A percentile compares a stretch with the other conserved stretches of the same genome.
These are phyloP conservation scores for Aspergillus ellipticus DNA, from an alignment of 495 filamentous ascomycete species.

Conservation along the genomic window DNA sequence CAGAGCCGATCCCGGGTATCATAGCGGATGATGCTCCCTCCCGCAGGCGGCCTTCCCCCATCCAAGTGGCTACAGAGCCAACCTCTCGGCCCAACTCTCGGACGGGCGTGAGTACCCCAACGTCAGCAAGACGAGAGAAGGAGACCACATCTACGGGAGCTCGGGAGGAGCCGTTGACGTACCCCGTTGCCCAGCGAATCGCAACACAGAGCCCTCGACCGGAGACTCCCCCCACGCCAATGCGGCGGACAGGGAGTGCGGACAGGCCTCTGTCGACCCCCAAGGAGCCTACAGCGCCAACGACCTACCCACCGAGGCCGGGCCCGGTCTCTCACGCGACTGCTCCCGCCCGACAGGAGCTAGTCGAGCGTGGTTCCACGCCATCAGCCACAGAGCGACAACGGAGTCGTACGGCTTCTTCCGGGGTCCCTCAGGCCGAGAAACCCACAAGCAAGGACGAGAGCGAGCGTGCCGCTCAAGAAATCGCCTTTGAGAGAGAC, in stretches of 20 bases:
- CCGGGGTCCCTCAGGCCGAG: constrained; percentile 42
- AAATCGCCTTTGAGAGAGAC: constrained; percentile 84
- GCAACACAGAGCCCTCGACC: constrained; percentile 27
- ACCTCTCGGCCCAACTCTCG: constrained; percentile 27
- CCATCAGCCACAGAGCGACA: constrained; percentile 46
- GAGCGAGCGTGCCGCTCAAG: constrained; percentile 74
- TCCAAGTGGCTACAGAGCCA: constrained; percentile 8
- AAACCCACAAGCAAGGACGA: constrained; percentile 53
- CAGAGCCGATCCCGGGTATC: constrained; percentile 76
- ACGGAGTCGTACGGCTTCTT: constrained; percentile 44
- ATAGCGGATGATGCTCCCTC: constrained; percentile 67
- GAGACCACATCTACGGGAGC: constrained; percentile 22
- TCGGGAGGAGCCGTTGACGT: constrained; percentile 25
- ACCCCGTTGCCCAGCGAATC: constrained; percentile 25
- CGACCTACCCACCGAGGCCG: constrained; percentile 35
- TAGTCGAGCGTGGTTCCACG: constrained; percentile 31
- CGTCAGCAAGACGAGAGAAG: constrained; percentile 14
- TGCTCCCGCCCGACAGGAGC: constrained; percentile 58
- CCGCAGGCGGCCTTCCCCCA: constrained; percentile 20
- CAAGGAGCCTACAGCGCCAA: constrained; percentile 25
- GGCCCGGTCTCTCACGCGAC: constrained; percentile 49
- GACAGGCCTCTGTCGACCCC: constrained; percentile 31
- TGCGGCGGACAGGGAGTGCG: constrained; percentile 39
- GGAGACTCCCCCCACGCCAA: constrained; percentile 35
- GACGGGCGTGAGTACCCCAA: constrained; percentile 12